Base-by-base conservation (phyloP, 75 land plant species). In the Pseudotsuga menziesii region DNA sequence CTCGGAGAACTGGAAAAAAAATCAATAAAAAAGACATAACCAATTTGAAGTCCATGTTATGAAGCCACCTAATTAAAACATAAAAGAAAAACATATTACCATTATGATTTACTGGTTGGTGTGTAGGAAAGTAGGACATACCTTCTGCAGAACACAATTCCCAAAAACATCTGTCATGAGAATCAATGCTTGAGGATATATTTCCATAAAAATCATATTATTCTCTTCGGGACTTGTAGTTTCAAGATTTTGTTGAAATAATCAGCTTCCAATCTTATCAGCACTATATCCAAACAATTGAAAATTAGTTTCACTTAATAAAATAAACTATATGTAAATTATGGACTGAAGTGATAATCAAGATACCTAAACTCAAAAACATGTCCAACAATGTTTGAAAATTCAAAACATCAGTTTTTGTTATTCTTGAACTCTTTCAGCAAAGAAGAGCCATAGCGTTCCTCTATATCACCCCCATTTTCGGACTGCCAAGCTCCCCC, bases 121-220 rank as follows among this genome's bases (percentile, higher is more conserved):
- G 17, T 6, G 32, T 6, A 66, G 4, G 14, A 1, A 35, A 8
- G 5, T 3, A 0, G 26, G 23, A 25, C 25, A 13, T 82, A 93
- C 98, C 94, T 93, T 93, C 57, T 96, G 97, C 36, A 93, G 78
- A 16, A 96, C 97, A 82, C 93, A 96, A 76, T 93, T 96, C 22
- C 98, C 97, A 87, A 93, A 96, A 26, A 96, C 98, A 80, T 96
- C 98, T 56, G 97, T 96, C 97, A 96, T 96, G 58, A 96, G 83
- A 15, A 92, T 76, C 67, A 91, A 83, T 13, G 97, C 98, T 66
- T 88, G 92, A 29, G 94, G 97, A 75, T 88, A 80, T 20, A 96
- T 91, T 83, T 96, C 98, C 79, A 84, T 78, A 58, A 91, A 93
- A 69, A 95, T 92, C 91, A 89, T 91, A 54, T 82, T 39, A 71